Base-by-base conservation (phyloP, 768 basidiomycete genomes). In the Hebeloma cylindrosporum region DNA sequence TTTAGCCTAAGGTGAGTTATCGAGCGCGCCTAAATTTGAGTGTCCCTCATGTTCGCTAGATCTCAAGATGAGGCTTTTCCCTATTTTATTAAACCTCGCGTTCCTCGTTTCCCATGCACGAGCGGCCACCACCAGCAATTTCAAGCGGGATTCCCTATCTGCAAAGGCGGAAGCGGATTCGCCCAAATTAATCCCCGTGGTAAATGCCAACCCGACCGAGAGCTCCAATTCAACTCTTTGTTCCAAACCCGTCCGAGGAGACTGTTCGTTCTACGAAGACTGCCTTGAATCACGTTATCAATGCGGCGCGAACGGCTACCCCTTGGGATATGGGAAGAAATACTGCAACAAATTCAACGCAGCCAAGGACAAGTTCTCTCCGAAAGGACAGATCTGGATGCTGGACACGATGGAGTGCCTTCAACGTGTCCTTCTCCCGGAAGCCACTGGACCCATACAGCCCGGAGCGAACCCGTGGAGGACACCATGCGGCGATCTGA, bases 361-460 rank as follows among this genome's bases (percentile, higher is more conserved):
- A 16, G 39, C 64, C 8, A 61, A 62, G 9, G 37, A 26, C 13
- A 17, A 53, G 31, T 59, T 77, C 8, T 64, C 64, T 20, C 11
- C 56, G 0, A 33, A 25, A 4, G 74, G 74, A 0, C 64, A 71
- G 43, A 57, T 50, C 28, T 77, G 74, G 75, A 67, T 77, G 65
- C 26, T 69, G 26, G 55, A 62, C 25, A 71, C 70, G 11, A 73
- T 77, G 73, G 65, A 66, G 37, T 77, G 75, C 43, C 63, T 77
- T 6, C 74, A 76, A 46, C 49, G 46, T 0, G 65, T 62, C 2
- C 64, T 77, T 16, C 67, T 76, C 2, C 63, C 63, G 1, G 67
- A 72, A 17, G 66, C 60, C 1, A 43, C 60, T 26, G 25, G n/a
- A 2, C 7, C 35, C 37, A 8, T 29, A n/a, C 40, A 14, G 5